phyloP scores from a whole-genome alignment of 192 early-diverging fungal species.

The Umbelopsis vinacea region DNA sequence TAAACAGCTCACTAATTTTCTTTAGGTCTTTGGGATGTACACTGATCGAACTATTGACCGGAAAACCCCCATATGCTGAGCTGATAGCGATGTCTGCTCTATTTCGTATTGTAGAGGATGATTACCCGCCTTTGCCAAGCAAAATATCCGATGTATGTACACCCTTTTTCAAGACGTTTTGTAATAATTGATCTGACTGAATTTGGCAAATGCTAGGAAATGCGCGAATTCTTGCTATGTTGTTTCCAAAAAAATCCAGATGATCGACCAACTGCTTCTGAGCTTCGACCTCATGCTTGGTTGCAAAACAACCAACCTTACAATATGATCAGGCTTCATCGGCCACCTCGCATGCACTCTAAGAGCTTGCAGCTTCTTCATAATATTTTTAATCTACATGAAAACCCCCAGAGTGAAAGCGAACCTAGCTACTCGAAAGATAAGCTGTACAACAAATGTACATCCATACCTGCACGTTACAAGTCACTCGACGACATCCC shows the following conservation, averaged over 20 bases:
- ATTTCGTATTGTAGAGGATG: slow-evolving; percentile 94
- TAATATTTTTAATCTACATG: slow-evolving; percentile 17
- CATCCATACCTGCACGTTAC: slow-evolving; percentile 21
- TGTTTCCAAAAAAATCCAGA: slow-evolving; percentile 87
- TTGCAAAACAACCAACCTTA: slow-evolving; percentile 54
- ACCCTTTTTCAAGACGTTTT: background rate
- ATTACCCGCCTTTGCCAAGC: slow-evolving; percentile 84
- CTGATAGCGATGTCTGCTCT: slow-evolving; percentile 88
- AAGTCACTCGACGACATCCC: slow-evolving; percentile 16
- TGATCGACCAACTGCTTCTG: slow-evolving; percentile 70
- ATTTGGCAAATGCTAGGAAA: slow-evolving; percentile 41
- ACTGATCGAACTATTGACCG: slow-evolving; percentile 89
- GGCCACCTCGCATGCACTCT: background rate
- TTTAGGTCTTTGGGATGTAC: slow-evolving; percentile 89
- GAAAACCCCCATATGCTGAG: slow-evolving; percentile 88
- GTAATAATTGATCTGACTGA: too few species aligned
- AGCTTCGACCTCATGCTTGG: slow-evolving; percentile 81
- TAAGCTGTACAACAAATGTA: slow-evolving; percentile 25
- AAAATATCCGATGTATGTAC: slow-evolving; percentile 65
- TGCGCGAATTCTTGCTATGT: slow-evolving; percentile 78
- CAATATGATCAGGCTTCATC: slow-evolving; percentile 30
- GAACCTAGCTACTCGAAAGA: background rate
- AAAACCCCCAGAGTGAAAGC: background rate
- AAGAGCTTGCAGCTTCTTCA: background rate
- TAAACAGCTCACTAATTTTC: background rate